Percentiles rank a stretch among this genome's conserved stretches.
These are phyloP conservation scores for Arthrobotrys megalospora DNA, from an alignment of 2,329 filamentous ascomycete genomes.

Conservation along the genomic window DNA sequence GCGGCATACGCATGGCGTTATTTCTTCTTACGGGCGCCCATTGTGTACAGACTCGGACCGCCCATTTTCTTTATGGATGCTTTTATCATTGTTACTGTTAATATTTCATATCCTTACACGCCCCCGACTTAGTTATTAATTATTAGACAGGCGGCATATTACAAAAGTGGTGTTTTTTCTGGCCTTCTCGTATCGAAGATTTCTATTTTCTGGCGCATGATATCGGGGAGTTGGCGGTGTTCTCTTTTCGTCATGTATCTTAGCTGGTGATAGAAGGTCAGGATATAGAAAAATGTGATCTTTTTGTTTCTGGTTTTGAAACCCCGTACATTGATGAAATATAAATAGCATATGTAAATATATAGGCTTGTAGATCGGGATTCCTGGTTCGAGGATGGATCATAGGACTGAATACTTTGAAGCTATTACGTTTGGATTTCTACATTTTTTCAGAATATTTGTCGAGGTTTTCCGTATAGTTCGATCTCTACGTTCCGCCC, in stretches of 20 bases:
- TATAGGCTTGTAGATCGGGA: not conserved
- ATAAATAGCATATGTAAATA: conserved; percentile 1
- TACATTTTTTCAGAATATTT: not conserved
- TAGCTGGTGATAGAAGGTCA: conserved; percentile 1
- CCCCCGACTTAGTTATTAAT: not conserved
- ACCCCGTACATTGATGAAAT: not conserved
- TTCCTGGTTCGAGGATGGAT: not conserved
- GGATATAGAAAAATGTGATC: conserved; percentile 10
- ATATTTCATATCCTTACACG: not conserved
- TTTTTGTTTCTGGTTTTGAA: not conserved
- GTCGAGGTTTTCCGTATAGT: too few species aligned
- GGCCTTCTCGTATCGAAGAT: not conserved
- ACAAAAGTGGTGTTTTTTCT: conserved; percentile 2
- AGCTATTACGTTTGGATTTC: conserved; percentile 12
- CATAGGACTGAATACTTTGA: not conserved
- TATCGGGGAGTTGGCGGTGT: conserved; percentile 13
- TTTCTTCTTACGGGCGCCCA: not conserved
- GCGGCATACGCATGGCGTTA: conserved; percentile 20
- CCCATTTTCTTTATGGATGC: not conserved
- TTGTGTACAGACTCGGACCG: not conserved
- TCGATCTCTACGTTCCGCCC: too few species aligned
- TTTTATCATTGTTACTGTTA: not conserved
- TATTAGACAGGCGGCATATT: conserved; percentile 14
- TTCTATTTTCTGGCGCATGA: conserved; percentile 18
- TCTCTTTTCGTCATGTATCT: conserved; percentile 13